Conservation (phyloP, 192 early-diverging fungal genomes). For the Powellomyces hirtus region DNA sequence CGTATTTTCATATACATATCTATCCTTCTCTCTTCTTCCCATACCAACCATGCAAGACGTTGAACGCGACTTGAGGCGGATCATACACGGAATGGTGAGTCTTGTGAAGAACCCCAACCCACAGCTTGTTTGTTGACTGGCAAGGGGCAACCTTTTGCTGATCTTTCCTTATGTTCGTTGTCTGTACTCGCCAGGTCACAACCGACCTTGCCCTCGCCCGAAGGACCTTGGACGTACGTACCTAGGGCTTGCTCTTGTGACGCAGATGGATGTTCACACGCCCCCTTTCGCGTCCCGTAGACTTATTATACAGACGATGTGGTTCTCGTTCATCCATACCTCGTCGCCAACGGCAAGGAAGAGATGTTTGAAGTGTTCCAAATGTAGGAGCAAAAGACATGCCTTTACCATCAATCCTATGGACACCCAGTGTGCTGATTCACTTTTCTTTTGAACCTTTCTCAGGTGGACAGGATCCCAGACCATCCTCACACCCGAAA, state of each 20-base stretch:
- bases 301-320: conserved; percentile 1
- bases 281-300: background rate
- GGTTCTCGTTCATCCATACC: background rate
- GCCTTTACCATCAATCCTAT: no score
- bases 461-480: background rate
- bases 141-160: no score
- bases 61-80: background rate
- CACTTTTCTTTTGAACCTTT: no score
- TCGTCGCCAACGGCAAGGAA: conserved; percentile 1
- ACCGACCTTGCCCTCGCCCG: background rate
- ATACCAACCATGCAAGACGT: conserved; percentile 13
- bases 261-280: no score
- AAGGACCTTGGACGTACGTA: background rate
- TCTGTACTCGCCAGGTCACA: no score
- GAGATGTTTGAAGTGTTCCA: background rate
- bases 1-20: no score
- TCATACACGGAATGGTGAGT: conserved; percentile 13
- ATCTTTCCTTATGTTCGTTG: no score
- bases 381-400: no score
- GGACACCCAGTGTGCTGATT: no score
- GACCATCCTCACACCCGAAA: background rate
- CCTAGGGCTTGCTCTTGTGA: background rate
- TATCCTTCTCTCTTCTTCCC: no score
- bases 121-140: no score
- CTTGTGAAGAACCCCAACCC: no score